Base-by-base conservation (phyloP, 192 early-diverging fungal genomes). In the Backusella sp. region DNA sequence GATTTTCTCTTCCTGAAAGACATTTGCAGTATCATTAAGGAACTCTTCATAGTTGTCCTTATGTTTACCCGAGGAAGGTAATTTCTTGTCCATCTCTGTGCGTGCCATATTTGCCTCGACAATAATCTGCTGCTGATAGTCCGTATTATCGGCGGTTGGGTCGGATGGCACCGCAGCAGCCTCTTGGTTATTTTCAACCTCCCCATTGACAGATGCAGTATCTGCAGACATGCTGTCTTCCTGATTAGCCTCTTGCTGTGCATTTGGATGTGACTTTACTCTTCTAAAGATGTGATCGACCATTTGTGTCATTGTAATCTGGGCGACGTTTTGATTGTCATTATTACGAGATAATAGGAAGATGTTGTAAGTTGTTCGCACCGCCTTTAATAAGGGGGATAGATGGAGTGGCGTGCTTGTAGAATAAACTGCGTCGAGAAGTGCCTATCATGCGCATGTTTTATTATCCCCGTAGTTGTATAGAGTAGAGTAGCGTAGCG, bases 261-360 rank as follows among this genome's bases (percentile, higher is more conserved):
- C 37, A 36, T 46, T 67, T 17, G 71, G 76, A 34, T 76, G 66
- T 30, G 41, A 70, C 23, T 84, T 82, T 32, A 93, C 90, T n/a
- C 95, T 89, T 26, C 90, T 83, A 82, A 97, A 92, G 15, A 97
- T 88, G 59, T 91, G 83, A 56, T 92, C 88, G 19, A 97, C 91
- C 92, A 97, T 97, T 82, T 98, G 96, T 1, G 92, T 92, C 66
- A 98, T 76, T 1, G 95, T 93, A 3, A 90, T 94, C 78, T 97
- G 95, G 0, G 95, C 95, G 34, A 98, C 86, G 32, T 89, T 95
- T 87, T 97, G 95, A 41, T 90, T 95, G 34, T 85, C 85, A 21
- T 86, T 84, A 44, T 88, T 89, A 26, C 89, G 85, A 7, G 93
- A 91, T n/a, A 93, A 77, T 72, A 96, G 83, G 78, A 95, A 98